Evolutionary conservation across 768 basidiomycete genomes (phyloP).

Genomic region (Suillus hirtellus): DNA sequence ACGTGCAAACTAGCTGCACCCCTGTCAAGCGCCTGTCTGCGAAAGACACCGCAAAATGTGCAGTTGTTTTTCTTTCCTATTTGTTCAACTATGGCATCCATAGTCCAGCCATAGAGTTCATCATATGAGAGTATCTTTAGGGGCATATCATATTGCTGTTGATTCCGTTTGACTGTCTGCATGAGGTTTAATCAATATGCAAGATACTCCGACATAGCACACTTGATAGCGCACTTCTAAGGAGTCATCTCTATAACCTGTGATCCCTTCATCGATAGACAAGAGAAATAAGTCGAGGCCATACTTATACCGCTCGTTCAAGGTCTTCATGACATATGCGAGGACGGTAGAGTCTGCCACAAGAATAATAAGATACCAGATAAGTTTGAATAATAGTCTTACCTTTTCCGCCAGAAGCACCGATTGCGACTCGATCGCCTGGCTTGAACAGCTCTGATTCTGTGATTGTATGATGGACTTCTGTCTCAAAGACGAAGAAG

Average conservation of each 20-base stretch:
- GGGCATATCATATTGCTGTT: constrained; percentile 91
- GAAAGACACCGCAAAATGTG: constrained; percentile 98
- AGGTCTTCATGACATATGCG: constrained; percentile 93
- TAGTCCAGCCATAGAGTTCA: constrained; percentile 98
- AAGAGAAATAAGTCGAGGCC: constrained; percentile 88
- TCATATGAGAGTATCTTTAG: constrained; percentile 95
- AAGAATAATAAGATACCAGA: constrained; percentile 7
- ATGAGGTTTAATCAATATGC: not conserved
- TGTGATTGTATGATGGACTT: constrained; percentile 94
- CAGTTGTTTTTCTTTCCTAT: constrained; percentile 98
- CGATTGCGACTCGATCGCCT: constrained; percentile 94
- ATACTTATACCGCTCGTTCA: constrained; percentile 94
- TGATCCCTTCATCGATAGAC: constrained; percentile 98
- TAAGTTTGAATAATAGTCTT: constrained; percentile 16
- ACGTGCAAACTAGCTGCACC: constrained; percentile 87
- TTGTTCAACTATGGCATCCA: constrained; percentile 95
- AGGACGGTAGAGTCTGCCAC: constrained; percentile 91
- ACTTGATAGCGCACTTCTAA: constrained; percentile 62
- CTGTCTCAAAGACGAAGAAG: constrained; percentile 96
- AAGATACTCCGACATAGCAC: not conserved
- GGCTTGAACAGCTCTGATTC: constrained; percentile 80
- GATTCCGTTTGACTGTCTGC: constrained; percentile 97
- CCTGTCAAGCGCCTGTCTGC: constrained; percentile 93
- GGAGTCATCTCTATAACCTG: constrained; percentile 97
- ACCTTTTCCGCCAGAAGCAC: constrained; percentile 99